Evolutionary conservation across 139 green algal species (phyloP).

Genomic region (Tetradesmus lagerheimii): DNA sequence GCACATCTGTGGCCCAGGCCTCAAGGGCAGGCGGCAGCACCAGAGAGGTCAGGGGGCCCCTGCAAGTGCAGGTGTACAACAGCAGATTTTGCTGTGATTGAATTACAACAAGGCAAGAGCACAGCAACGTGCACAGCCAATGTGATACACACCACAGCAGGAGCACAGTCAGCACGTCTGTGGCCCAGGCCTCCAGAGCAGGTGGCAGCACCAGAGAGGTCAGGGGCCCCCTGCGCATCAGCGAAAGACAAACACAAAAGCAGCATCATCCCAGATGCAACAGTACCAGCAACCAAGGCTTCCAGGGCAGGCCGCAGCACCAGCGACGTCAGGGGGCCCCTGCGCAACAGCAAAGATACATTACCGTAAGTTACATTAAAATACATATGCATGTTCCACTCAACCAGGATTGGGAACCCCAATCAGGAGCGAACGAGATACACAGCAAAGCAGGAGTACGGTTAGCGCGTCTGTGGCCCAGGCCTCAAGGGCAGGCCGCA

Average conservation of each 20-base stretch:
- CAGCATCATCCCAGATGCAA: too few species aligned
- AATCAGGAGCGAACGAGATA: neutral
- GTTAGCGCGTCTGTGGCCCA: too few species aligned
- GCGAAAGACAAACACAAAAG: too few species aligned
- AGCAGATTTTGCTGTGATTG: neutral
- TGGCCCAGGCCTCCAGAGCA: slow-evolving; percentile 3
- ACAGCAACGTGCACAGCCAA: neutral
- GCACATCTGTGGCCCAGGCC: slow-evolving; percentile 27
- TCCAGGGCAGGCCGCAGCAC: neutral
- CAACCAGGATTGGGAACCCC: too few species aligned
- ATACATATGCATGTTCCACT: neutral
- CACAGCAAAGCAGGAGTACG: neutral
- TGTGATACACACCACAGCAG: neutral
- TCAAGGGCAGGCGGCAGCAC: slow-evolving; percentile 5
- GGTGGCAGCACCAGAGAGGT: too few species aligned
- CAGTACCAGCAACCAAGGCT: too few species aligned
- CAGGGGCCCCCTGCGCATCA: too few species aligned
- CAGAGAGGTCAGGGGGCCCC: slow-evolving; percentile 24
- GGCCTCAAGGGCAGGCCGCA: neutral
- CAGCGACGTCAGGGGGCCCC: slow-evolving; percentile 9
- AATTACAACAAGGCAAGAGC: neutral
- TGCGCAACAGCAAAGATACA: neutral
- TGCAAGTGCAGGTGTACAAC: neutral
- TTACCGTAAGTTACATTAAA: too few species aligned
- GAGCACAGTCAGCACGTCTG: too few species aligned